Percentiles rank a stretch among this genome's conserved stretches.
Conservation (phyloP, 1,284 basidiomycete genomes). For the Moniliophthora roreri region DNA sequence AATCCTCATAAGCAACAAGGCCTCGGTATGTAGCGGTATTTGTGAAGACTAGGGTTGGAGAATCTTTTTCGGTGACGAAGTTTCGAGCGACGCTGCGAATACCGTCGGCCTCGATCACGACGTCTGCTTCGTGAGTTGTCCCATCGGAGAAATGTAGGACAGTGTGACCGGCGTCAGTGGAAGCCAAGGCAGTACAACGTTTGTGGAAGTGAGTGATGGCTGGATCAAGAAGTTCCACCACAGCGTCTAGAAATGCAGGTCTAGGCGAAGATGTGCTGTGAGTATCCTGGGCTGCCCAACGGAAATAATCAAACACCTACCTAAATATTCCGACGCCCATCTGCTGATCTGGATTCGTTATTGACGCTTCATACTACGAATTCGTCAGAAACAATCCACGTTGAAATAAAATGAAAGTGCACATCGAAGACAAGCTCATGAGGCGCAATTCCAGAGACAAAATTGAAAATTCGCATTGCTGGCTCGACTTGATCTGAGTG, state of each 20-base stretch:
- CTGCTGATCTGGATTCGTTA: constrained; percentile 30
- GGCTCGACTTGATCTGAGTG: constrained; percentile 33
- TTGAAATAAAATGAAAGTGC: constrained; percentile 19
- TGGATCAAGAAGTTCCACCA: constrained; percentile 45
- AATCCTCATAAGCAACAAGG: constrained; percentile 36
- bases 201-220: constrained; percentile 47
- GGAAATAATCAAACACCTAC: constrained; percentile 21
- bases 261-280: too few species aligned
- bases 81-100: constrained; percentile 46
- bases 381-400: neutral
- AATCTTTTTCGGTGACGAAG: constrained; percentile 30
- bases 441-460: constrained; percentile 38
- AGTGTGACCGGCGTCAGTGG: constrained; percentile 25
- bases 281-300: neutral
- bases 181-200: constrained; percentile 40
- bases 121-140: constrained; percentile 43
- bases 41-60: constrained; percentile 35
- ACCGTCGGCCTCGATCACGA: constrained; percentile 56
- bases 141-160: constrained; percentile 46
- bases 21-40: constrained; percentile 42
- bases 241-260: constrained; percentile 47
- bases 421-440: constrained; percentile 50
- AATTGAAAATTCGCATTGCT: constrained; percentile 34
- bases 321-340: constrained; percentile 38
- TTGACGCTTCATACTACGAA: constrained; percentile 34